Conservation (phyloP, 768 basidiomycete genomes). For the Suillus tomentosus region DNA sequence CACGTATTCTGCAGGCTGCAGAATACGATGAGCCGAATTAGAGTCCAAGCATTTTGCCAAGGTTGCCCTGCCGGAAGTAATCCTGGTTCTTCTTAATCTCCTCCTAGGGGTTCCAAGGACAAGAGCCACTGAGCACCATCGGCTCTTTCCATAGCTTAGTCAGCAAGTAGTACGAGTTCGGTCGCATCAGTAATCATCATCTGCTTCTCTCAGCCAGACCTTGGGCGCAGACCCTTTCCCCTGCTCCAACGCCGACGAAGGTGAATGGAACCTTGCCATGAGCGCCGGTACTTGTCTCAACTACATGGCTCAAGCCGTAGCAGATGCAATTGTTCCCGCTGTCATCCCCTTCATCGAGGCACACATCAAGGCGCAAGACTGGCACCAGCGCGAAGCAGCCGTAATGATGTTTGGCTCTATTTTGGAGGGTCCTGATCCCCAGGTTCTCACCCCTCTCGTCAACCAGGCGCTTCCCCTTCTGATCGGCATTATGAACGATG, state of each 20-base stretch:
- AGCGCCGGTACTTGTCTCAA: slow-evolving; percentile 93
- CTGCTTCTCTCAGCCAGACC: no score
- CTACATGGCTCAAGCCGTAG: slow-evolving; percentile 86
- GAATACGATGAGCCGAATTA: slow-evolving; percentile 86
- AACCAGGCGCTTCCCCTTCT: slow-evolving; percentile 92
- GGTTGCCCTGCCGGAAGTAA: slow-evolving; percentile 90
- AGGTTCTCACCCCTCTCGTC: slow-evolving; percentile 85
- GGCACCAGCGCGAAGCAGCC: slow-evolving; percentile 95
- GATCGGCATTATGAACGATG: slow-evolving; percentile 93
- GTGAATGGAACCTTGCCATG: slow-evolving; percentile 99
- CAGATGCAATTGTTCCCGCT: slow-evolving; percentile 86
- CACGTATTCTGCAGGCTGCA: slow-evolving; percentile 56
- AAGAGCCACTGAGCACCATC: no score
- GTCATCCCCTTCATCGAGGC: slow-evolving; percentile 98
- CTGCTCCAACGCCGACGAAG: slow-evolving; percentile 68
- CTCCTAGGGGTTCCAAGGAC: slow-evolving; percentile 35
- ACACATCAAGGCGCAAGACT: slow-evolving; percentile 89
- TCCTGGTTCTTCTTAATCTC: slow-evolving; percentile 87
- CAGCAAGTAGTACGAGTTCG: no score
- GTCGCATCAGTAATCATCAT: no score
- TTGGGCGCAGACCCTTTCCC: no score
- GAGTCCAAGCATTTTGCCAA: slow-evolving; percentile 93
- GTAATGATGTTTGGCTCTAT: slow-evolving; percentile 99
- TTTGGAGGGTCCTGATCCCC: slow-evolving; percentile 91
- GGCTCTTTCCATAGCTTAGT: no score